Base-by-base conservation (phyloP, 768 basidiomycete genomes). In the button mushroom (Agaricus bisporus) region DNA sequence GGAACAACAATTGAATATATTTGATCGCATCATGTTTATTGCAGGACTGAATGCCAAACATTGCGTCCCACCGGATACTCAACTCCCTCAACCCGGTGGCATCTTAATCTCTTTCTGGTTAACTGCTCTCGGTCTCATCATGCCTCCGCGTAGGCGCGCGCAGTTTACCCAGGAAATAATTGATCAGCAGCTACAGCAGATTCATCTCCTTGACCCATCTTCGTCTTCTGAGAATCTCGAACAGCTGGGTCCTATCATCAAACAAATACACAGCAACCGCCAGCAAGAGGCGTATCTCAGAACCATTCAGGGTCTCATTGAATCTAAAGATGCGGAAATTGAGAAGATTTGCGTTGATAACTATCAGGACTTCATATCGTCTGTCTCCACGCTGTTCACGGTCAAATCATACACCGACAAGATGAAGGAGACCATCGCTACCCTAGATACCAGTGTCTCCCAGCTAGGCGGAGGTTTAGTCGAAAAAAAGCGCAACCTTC, bases 351-450 rank as follows among this genome's bases (percentile, higher is more conserved):
- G 97, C 71, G 82, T 85, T 54, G 89, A 93, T 60, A 98, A 98
- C 68, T 98, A 98, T 63, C 92, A 95, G 70, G 95, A 98, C 70
- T 99, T 99, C 62, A 94, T 98, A 32, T 86, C 88, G 26, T 97
- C 95, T 17, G 94, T 98, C 14, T 92, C 93, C n/a, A 98, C 94
- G 2, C 77, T 99, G 57, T 88, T 98, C 69, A 87, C 88, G 44
- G 92, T 99, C 66, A 88, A 98, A 68, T 92, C 94, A 17, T 98
- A 97, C 64, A 98, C 97, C 36, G 91, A 88, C 60, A 92, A 87
- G 68, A 83, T 99, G 62, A 86, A 91, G 63, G 86, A 95, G 63
- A 90, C 86, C 63, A 97, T 98, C 57, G 80, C 83, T n/a, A 80
- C 88, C 45, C 74, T 98, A 45, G 95, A 99, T 68, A 74, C 81